Evolutionary conservation across 2,329 filamentous ascomycete species (phyloP).

Genomic region (Biscogniauxia mediterranea): DNA sequence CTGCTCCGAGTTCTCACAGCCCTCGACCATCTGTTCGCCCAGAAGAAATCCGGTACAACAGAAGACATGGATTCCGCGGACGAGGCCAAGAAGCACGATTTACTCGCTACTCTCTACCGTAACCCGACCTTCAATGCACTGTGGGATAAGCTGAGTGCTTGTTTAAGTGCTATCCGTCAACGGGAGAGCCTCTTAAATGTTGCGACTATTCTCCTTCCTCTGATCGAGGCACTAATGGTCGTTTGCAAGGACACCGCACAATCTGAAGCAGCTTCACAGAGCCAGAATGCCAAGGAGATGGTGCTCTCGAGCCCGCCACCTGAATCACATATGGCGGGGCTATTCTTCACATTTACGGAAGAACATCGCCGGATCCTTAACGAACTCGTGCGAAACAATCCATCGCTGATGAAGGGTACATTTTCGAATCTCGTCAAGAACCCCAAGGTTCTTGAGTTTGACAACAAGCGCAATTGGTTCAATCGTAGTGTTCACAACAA

Average conservation of each 20-base stretch:
- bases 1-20: conserved; percentile 88
- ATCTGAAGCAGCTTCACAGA: conserved; percentile 56
- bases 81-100: conserved; percentile 70
- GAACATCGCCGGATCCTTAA: conserved; percentile 97
- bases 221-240: conserved; percentile 97
- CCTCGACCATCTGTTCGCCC: conserved; percentile 91
- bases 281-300: conserved; percentile 61
- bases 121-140: conserved; percentile 85
- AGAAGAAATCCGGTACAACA: conserved; percentile 54
- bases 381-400: conserved; percentile 93
- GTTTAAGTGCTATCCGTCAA: conserved; percentile 81
- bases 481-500: conserved; percentile 82
- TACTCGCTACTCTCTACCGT: conserved; percentile 85
- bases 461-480: conserved; percentile 99
- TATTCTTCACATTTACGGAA: conserved; percentile 98
- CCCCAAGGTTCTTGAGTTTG: conserved; percentile 96
- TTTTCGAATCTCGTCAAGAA: conserved; percentile 97
- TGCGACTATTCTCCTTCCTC: conserved; percentile 87
- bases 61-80: conserved; percentile 51
- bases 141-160: conserved; percentile 90
- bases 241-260: conserved; percentile 97
- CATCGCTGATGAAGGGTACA: conserved; percentile 97
- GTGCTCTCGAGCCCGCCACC: conserved; percentile 73
- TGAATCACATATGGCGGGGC: conserved; percentile 76
- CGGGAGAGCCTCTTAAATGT: conserved; percentile 96